Percentiles rank a stretch among this genome's conserved stretches.
phyloP scores from a whole-genome alignment of 1,284 basidiomycete genomes.

The Rhodotorula mucilaginosa region DNA sequence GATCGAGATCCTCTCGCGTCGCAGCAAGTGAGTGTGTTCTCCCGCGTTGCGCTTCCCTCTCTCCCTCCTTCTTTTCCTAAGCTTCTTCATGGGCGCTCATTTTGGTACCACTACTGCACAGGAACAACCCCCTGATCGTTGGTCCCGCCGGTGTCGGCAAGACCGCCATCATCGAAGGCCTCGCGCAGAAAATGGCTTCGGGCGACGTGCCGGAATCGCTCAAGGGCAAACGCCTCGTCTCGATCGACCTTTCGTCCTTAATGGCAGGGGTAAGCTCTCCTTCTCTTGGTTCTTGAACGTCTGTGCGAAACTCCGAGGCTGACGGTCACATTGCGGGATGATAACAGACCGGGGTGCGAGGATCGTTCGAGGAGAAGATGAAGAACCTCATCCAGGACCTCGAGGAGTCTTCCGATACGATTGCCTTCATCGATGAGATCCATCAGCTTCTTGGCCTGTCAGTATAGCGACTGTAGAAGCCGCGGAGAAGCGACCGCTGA shows the following conservation, averaged over 20 bases:
- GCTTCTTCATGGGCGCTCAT: no score
- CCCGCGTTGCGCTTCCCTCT: neutral
- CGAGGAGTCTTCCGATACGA: conserved; percentile 64
- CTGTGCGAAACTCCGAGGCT: conserved; percentile 63
- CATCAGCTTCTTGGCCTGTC: neutral
- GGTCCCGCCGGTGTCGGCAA: conserved; percentile 64
- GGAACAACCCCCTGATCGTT: conserved; percentile 32
- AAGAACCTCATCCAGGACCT: conserved; percentile 76
- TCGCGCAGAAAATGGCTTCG: conserved; percentile 81
- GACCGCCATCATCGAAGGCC: conserved; percentile 86
- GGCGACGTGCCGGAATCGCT: conserved; percentile 90
- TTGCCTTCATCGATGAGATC: conserved; percentile 31
- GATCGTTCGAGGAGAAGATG: conserved; percentile 90
- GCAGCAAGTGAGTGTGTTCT: conserved; percentile 41
- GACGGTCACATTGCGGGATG: conserved; percentile 67
- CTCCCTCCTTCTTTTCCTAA: no score
- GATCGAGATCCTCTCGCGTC: conserved; percentile 62
- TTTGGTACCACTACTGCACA: neutral
- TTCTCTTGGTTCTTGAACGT: neutral
- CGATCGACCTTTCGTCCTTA: conserved; percentile 27
- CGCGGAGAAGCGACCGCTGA: conserved; percentile 84
- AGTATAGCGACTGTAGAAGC: conserved; percentile 57
- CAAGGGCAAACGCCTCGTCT: conserved; percentile 73
- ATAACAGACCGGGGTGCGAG: conserved; percentile 68
- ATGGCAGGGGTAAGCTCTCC: conserved; percentile 9